A percentile compares a stretch with the other conserved stretches of the same genome.
Conservation (phyloP, 331 rosid species). For the Pyrus hybrid region DNA sequence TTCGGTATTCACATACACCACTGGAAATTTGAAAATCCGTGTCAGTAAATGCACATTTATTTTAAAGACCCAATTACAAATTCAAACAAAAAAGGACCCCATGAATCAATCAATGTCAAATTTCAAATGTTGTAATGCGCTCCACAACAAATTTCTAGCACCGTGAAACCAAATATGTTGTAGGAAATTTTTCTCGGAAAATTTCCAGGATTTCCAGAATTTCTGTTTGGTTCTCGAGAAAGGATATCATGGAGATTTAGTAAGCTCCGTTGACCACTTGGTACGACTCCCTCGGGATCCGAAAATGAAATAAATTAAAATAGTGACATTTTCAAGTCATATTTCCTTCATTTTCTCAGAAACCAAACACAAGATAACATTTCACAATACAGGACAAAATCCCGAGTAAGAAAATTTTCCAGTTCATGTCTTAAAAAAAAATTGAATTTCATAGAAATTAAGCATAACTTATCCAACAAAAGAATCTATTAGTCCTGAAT, state of each 20-base stretch:
- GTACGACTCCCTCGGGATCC: no score
- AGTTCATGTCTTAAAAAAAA: background rate
- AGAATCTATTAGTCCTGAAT: background rate
- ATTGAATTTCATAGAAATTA: background rate
- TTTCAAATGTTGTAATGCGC: no score
- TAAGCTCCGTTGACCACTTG: no score
- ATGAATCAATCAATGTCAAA: no score
- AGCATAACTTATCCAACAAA: background rate
- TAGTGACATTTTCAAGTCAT: background rate
- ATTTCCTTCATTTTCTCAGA: background rate
- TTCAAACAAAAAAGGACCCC: no score
- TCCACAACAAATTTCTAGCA: no score
- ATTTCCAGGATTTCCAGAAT: background rate
- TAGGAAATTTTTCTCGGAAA: background rate
- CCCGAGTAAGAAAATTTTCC: background rate
- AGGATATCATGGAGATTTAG: background rate
- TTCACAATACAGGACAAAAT: background rate
- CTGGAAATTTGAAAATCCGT: slow-evolving; percentile 41
- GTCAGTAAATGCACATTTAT: background rate
- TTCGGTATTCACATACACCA: slow-evolving; percentile 32
- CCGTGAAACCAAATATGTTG: background rate
- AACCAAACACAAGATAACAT: background rate
- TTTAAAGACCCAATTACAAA: background rate
- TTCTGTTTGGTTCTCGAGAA: background rate
- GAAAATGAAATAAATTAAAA: no score